Percentiles rank a stretch among this genome's conserved stretches.
phyloP scores from a whole-genome alignment of 1,284 basidiomycete species.

The Fomitopsis pinicola region DNA sequence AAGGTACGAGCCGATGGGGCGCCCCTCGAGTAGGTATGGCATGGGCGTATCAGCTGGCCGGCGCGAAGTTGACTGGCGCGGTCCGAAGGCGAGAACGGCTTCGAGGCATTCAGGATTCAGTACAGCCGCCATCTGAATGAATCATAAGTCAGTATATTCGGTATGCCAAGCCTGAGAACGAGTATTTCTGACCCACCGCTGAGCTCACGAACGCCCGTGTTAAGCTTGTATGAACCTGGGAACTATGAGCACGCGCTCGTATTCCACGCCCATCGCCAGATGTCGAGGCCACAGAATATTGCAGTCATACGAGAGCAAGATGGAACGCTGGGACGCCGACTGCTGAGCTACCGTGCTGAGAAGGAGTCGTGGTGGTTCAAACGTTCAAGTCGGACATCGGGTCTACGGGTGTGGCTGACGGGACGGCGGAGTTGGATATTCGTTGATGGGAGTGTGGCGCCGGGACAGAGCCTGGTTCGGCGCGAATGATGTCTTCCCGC shows the following conservation, averaged over 20 bases:
- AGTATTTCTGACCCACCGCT: background rate
- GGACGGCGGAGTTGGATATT: background rate
- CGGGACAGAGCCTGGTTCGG: constrained; percentile 2
- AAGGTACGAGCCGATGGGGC: background rate
- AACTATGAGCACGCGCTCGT: background rate
- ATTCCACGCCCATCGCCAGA: too few relatives aligned
- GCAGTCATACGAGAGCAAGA: too few relatives aligned
- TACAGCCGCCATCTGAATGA: background rate
- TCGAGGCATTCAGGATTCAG: constrained; percentile 1
- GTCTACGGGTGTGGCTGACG: background rate
- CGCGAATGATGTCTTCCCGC: constrained; percentile 5
- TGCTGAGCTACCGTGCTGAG: too few relatives aligned
- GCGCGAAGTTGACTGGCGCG: background rate
- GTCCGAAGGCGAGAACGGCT: constrained; percentile 5
- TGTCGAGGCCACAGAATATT: too few relatives aligned
- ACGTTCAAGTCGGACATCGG: too few relatives aligned
- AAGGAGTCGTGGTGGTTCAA: too few relatives aligned
- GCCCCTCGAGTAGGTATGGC: background rate
- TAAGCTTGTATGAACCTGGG: background rate
- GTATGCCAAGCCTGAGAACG: background rate
- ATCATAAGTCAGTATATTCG: background rate
- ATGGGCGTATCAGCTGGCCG: background rate
- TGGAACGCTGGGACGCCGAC: too few relatives aligned
- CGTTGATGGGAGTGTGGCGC: background rate
- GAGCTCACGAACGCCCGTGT: background rate